Percentiles rank a stretch among this genome's conserved stretches.
Evolutionary conservation across 139 green algal genomes (phyloP).

Genomic region (Tetradesmus obliquus): DNA sequence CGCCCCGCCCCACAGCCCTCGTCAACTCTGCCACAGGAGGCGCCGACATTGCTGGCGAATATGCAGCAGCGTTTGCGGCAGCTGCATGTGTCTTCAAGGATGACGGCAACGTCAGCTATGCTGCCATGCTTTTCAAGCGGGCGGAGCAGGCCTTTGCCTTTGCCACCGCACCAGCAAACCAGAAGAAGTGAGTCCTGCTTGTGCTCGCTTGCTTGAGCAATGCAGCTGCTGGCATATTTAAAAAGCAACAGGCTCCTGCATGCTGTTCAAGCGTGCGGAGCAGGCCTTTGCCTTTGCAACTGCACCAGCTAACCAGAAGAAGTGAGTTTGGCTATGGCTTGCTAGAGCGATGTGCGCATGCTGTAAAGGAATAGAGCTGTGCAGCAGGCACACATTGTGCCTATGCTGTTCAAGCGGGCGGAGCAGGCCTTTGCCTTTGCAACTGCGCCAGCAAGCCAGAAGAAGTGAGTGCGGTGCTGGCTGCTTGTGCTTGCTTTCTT

Average conservation of each 20-base stretch:
- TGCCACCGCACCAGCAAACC: not conserved
- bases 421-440: slow-evolving; percentile 42
- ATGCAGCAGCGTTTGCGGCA: slow-evolving; percentile 54
- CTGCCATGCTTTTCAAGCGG: slow-evolving; percentile 23
- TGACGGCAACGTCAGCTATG: slow-evolving; percentile 47
- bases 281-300: slow-evolving; percentile 41
- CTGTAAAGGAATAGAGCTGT: no score
- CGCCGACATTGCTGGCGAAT: slow-evolving; percentile 31
- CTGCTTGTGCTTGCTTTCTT: no score
- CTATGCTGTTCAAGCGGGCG: slow-evolving; percentile 4
- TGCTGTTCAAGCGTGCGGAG: slow-evolving; percentile 12
- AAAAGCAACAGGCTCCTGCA: no score
- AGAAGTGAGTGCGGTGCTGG: not conserved
- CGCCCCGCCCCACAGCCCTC: slow-evolving; percentile 40
- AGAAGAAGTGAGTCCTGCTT: not conserved
- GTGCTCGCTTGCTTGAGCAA: no score
- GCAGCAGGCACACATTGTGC: no score
- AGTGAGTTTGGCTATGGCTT: not conserved
- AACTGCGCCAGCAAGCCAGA: not conserved
- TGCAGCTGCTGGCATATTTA: no score
- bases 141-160: slow-evolving; percentile 41
- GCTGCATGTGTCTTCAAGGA: slow-evolving; percentile 47
- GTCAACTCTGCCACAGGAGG: not conserved
- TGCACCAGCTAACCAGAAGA: not conserved
- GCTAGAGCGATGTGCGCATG: no score